Evolutionary conservation across 805 yeast genomes (phyloP).

Genomic region (Saccharomycopsis fibuligera): DNA sequence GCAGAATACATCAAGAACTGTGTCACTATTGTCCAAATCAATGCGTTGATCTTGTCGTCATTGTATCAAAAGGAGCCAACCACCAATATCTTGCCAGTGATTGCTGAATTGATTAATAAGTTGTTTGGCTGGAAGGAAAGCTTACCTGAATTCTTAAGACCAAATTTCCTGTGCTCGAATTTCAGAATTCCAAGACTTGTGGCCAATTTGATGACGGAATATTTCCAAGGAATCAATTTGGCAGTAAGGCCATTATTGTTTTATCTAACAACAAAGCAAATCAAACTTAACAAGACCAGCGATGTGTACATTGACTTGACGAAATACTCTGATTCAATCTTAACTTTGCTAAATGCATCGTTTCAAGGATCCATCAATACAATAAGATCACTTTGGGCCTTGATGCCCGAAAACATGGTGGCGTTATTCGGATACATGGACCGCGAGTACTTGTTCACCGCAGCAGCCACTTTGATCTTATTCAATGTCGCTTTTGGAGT

Average conservation of each 20-base stretch:
- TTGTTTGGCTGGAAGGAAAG: conserved; percentile 61
- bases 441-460: conserved; percentile 70
- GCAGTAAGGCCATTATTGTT: conserved; percentile 73
- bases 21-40: conserved; percentile 72
- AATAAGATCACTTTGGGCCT: conserved; percentile 65
- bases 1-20: conserved; percentile 73
- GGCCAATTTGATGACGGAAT: conserved; percentile 75
- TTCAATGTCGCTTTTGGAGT: conserved; percentile 79
- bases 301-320: conserved; percentile 59
- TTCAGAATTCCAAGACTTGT: conserved; percentile 57
- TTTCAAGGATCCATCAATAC: conserved; percentile 78
- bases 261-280: conserved; percentile 66
- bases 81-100: conserved; percentile 66
- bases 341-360: conserved; percentile 67
- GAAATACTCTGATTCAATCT: conserved; percentile 58
- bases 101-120: conserved; percentile 61
- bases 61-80: conserved; percentile 72
- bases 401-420: conserved; percentile 73
- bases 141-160: conserved; percentile 57
- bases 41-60: conserved; percentile 63
- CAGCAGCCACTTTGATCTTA: conserved; percentile 65
- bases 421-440: conserved; percentile 86
- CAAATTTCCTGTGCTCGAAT: conserved; percentile 49
- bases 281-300: conserved; percentile 41
- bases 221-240: conserved; percentile 73